phyloP scores from a whole-genome alignment of 2,329 filamentous ascomycete genomes.

The Aspergillus candidus region DNA sequence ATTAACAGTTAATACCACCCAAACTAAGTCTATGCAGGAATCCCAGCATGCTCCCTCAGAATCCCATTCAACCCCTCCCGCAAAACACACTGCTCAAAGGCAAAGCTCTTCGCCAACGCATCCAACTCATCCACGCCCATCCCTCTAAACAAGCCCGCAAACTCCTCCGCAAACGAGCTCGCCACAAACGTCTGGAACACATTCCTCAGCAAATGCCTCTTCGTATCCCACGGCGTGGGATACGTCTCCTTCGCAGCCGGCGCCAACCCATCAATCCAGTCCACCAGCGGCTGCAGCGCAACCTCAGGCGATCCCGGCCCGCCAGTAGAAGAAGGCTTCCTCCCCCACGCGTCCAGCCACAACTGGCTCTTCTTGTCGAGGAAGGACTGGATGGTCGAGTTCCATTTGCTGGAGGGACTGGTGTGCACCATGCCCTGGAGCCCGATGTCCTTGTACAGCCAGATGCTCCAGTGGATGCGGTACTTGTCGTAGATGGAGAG shows the following conservation, averaged over 20 bases:
- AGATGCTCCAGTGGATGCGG: conserved; percentile 54
- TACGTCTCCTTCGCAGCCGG: conserved; percentile 40
- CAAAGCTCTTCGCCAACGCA: conserved; percentile 49
- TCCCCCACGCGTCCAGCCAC: conserved; percentile 53
- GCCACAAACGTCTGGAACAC: conserved; percentile 47
- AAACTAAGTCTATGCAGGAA: background rate
- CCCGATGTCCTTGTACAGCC: conserved; percentile 55
- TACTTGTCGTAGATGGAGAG: conserved; percentile 49
- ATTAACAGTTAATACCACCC: too few relatives aligned
- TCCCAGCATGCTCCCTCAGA: conserved; percentile 39
- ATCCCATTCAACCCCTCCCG: conserved; percentile 49
- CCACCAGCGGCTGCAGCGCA: conserved; percentile 39
- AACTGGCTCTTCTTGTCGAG: conserved; percentile 51
- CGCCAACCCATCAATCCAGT: conserved; percentile 40
- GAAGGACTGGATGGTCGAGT: conserved; percentile 47
- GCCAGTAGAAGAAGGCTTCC: conserved; percentile 25
- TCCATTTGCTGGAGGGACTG: conserved; percentile 44
- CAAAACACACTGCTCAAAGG: conserved; percentile 50
- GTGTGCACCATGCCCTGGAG: conserved; percentile 52
- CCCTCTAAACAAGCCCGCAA: conserved; percentile 50
- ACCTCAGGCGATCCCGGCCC: conserved; percentile 36
- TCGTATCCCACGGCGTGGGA: conserved; percentile 47
- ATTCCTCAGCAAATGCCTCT: conserved; percentile 43
- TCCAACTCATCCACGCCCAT: conserved; percentile 50
- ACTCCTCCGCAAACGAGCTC: conserved; percentile 49